Percentiles rank a stretch among this genome's conserved stretches.
Conservation (phyloP, 352 stramenopile species). For the Thalassiosira exigua region DNA sequence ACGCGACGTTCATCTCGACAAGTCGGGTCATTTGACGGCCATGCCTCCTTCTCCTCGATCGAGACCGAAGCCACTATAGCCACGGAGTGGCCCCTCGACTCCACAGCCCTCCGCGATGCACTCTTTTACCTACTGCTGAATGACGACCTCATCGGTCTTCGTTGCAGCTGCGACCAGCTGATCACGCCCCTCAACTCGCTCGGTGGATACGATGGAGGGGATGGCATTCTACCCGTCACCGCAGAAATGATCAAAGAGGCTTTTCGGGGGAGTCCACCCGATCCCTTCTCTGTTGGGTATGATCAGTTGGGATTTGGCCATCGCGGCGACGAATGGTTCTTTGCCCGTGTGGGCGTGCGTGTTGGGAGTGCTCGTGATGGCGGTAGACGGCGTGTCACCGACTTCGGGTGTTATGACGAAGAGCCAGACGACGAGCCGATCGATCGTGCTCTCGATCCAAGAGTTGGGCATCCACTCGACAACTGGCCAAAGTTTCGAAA, state of each 20-base stretch:
- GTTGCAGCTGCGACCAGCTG: slow-evolving; percentile 13
- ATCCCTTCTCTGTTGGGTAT: slow-evolving; percentile 5
- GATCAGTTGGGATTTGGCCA: neutral
- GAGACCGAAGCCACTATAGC: too few species aligned
- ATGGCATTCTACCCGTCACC: neutral
- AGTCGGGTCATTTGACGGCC: too few species aligned
- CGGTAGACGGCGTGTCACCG: neutral
- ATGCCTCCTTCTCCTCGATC: too few species aligned
- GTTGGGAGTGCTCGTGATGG: neutral
- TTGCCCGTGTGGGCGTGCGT: neutral
- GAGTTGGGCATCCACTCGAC: slow-evolving; percentile 1
- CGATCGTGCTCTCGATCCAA: neutral
- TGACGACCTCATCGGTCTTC: neutral
- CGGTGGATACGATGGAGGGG: slow-evolving; percentile 3
- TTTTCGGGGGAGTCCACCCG: neutral
- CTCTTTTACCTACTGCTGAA: neutral
- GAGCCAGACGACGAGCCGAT: neutral
- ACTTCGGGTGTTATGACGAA: slow-evolving; percentile 6
- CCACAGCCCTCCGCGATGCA: neutral
- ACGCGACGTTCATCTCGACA: too few species aligned
- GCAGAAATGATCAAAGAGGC: neutral
- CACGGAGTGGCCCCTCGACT: too few species aligned
- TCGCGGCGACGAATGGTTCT: neutral
- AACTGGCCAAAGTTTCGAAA: neutral
- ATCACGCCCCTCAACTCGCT: slow-evolving; percentile 18